Evolutionary conservation across 805 yeast species (phyloP).

Genomic region (Saccharomycopsis oosterbeekiorum): DNA sequence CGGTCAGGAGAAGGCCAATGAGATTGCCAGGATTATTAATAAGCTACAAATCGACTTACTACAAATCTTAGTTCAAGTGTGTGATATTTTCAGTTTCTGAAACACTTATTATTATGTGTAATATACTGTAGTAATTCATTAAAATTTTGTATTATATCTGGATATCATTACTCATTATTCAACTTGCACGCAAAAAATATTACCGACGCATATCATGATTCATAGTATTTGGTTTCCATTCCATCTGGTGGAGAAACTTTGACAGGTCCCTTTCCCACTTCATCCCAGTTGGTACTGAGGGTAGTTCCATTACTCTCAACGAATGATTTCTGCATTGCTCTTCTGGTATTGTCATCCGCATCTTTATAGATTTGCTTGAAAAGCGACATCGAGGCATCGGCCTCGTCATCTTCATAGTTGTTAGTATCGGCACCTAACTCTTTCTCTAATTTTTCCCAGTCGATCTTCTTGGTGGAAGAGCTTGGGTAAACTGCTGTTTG

Average conservation of each 20-base stretch:
- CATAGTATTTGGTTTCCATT: slow-evolving; percentile 38
- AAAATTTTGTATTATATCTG: not conserved
- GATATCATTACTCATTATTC: not conserved
- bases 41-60: not conserved
- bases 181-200: no score
- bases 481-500: slow-evolving; percentile 40
- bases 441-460: slow-evolving; percentile 57
- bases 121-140: not conserved
- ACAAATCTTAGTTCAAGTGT: no score
- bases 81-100: no score
- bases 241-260: slow-evolving; percentile 72
- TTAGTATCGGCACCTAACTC: slow-evolving; percentile 37
- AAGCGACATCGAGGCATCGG: slow-evolving; percentile 51
- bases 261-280: slow-evolving; percentile 57
- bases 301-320: slow-evolving; percentile 93
- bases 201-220: not conserved
- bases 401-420: slow-evolving; percentile 35
- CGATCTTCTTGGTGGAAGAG: slow-evolving; percentile 49
- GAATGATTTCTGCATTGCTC: slow-evolving; percentile 96
- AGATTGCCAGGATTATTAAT: not conserved
- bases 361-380: slow-evolving; percentile 64
- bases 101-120: no score
- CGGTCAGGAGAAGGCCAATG: not conserved
- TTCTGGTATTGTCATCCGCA: slow-evolving; percentile 77
- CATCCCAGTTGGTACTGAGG: slow-evolving; percentile 87